Evolutionary conservation across 140 eudicot species (phyloP).

Genomic region (Stevia rebaudiana): DNA sequence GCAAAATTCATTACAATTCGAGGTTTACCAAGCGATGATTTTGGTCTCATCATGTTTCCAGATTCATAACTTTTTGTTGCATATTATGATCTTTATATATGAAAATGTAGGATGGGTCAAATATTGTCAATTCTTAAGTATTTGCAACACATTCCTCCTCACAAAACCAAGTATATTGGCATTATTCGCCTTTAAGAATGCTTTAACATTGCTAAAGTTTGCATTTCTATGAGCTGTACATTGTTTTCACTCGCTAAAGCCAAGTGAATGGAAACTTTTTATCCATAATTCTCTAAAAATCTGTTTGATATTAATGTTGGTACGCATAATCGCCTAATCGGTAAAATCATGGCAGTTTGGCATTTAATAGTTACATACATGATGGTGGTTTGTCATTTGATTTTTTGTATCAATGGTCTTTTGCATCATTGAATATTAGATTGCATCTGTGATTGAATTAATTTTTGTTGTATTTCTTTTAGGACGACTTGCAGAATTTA

Average conservation of each 20-base stretch:
- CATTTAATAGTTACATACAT: no score
- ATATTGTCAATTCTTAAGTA: not conserved
- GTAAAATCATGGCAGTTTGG: no score
- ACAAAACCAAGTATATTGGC: not conserved
- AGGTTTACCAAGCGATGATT: not conserved
- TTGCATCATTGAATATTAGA: not conserved
- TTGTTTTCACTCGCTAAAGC: not conserved
- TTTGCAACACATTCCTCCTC: not conserved
- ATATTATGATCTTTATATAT: not conserved
- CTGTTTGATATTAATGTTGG: not conserved
- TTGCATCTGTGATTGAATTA: not conserved
- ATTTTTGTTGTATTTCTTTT: not conserved
- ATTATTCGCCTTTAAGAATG: not conserved
- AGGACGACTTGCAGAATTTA: constrained; percentile 71
- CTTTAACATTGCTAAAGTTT: not conserved
- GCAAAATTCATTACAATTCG: not conserved
- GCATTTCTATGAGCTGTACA: not conserved
- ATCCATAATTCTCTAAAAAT: not conserved
- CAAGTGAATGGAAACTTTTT: not conserved
- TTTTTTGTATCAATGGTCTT: not conserved
- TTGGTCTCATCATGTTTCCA: not conserved
- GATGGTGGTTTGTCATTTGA: not conserved
- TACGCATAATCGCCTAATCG: constrained; percentile 2
- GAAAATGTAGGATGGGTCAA: not conserved
- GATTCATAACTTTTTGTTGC: not conserved